phyloP scores from a whole-genome alignment of 768 basidiomycete species.

The Pisolithus marmoratus region DNA sequence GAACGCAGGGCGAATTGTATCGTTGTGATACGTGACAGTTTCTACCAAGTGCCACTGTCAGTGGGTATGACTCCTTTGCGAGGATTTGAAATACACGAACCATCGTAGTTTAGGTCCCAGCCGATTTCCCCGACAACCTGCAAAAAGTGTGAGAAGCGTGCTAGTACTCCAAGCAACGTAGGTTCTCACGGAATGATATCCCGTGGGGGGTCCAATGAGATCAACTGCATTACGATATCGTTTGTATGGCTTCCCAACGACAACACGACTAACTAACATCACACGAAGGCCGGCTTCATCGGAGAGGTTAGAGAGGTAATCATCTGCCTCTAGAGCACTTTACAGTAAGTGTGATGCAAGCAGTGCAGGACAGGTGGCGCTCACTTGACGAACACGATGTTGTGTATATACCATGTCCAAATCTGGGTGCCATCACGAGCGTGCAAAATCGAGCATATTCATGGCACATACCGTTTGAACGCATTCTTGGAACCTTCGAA shows the following conservation, averaged over 20 bases:
- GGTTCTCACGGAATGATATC: slow-evolving; percentile 50
- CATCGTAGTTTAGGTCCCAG: slow-evolving; percentile 56
- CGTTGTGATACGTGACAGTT: slow-evolving; percentile 61
- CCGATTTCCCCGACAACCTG: slow-evolving; percentile 64
- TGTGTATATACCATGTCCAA: slow-evolving; percentile 67
- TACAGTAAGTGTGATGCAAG: slow-evolving; percentile 5
- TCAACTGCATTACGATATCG: slow-evolving; percentile 44
- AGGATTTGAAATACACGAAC: slow-evolving; percentile 9
- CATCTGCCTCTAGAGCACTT: slow-evolving; percentile 51
- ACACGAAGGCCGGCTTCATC: slow-evolving; percentile 40
- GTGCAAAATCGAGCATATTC: background rate
- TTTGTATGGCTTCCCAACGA: slow-evolving; percentile 54
- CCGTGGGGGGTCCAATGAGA: slow-evolving; percentile 46
- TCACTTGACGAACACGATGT: slow-evolving; percentile 62
- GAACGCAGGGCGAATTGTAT: slow-evolving; percentile 62
- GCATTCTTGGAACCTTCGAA: slow-evolving; percentile 46
- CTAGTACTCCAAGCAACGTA: background rate
- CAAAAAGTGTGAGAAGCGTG: background rate
- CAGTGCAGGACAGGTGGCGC: slow-evolving; percentile 9
- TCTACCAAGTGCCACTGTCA: slow-evolving; percentile 28
- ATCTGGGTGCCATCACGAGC: slow-evolving; percentile 31
- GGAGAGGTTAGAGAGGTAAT: slow-evolving; percentile 46
- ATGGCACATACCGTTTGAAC: slow-evolving; percentile 38
- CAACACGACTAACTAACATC: slow-evolving; percentile 53
- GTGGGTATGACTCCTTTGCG: background rate